phyloP scores from a whole-genome alignment of 176 grass and related monocot genomes.

The Oryza glaberrima region DNA sequence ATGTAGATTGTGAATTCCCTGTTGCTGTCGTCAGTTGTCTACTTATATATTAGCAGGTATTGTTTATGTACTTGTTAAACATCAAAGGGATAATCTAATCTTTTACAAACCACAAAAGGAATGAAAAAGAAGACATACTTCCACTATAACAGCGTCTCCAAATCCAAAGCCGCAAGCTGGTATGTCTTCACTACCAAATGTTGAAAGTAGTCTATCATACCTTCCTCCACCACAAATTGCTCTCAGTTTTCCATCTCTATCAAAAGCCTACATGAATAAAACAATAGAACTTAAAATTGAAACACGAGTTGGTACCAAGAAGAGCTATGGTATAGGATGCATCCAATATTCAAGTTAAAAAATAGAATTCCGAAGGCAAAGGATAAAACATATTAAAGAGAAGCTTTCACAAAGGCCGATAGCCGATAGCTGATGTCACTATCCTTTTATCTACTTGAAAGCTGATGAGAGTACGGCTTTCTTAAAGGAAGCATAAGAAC shows the following conservation, averaged over 20 bases:
- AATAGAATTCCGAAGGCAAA: neutral
- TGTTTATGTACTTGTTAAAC: neutral
- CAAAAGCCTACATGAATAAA: constrained; percentile 65
- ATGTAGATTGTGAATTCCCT: neutral
- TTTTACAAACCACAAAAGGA: constrained; percentile 12
- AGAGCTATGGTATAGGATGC: neutral
- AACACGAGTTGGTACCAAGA: neutral
- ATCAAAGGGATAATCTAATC: constrained; percentile 13
- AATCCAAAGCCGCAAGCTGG: constrained; percentile 96
- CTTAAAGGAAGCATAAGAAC: neutral
- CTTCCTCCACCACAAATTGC: constrained; percentile 90
- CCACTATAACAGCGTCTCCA: constrained; percentile 94
- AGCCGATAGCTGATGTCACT: too few relatives aligned
- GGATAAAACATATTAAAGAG: too few relatives aligned
- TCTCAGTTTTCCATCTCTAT: constrained; percentile 77
- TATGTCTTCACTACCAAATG: constrained; percentile 94
- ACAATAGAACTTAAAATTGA: neutral
- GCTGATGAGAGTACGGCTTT: too few relatives aligned
- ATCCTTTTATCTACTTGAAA: too few relatives aligned
- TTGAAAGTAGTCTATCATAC: constrained; percentile 81
- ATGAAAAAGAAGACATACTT: constrained; percentile 60
- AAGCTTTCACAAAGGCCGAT: too few relatives aligned
- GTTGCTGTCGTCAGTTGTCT: neutral
- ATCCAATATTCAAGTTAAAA: neutral
- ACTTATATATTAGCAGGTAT: neutral